These are phyloP conservation scores for Fraxinus quadrangulata DNA, from an alignment of 257 asterid species.

Conservation along the genomic window DNA sequence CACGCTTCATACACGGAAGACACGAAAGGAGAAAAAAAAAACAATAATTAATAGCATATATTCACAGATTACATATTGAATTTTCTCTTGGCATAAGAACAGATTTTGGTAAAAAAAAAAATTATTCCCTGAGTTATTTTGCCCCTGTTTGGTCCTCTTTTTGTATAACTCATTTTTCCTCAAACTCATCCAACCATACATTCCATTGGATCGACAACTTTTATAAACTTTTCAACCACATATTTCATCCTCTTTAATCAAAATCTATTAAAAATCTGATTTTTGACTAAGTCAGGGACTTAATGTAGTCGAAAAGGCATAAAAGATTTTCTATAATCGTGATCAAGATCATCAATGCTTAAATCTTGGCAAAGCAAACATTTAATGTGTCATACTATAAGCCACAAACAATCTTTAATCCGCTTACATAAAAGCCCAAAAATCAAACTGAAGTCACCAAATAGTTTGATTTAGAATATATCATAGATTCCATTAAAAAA, in stretches of 20 bases:
- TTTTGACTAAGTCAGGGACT: too few relatives aligned
- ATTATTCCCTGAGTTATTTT: not conserved
- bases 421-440: not conserved
- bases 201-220: not conserved
- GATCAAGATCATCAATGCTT: slow-evolving; percentile 1
- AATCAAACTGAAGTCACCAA: not conserved
- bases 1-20: not conserved
- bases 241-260: not conserved
- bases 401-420: slow-evolving; percentile 20
- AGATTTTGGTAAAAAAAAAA: not conserved
- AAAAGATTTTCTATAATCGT: not conserved
- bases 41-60: not conserved
- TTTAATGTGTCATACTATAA: slow-evolving; percentile 6
- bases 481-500: not conserved
- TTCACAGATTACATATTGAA: not conserved
- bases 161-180: too few relatives aligned
- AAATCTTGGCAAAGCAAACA: not conserved
- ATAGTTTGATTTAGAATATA: not conserved
- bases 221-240: not conserved
- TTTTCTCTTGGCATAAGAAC: not conserved
- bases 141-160: too few relatives aligned
- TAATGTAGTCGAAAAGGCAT: not conserved
- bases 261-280: not conserved
- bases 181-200: too few relatives aligned
- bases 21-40: not conserved